A percentile compares a stretch with the other conserved stretches of the same genome.
Conservation (phyloP, 2,329 filamentous ascomycete species). For the Ascomycota sp. region DNA sequence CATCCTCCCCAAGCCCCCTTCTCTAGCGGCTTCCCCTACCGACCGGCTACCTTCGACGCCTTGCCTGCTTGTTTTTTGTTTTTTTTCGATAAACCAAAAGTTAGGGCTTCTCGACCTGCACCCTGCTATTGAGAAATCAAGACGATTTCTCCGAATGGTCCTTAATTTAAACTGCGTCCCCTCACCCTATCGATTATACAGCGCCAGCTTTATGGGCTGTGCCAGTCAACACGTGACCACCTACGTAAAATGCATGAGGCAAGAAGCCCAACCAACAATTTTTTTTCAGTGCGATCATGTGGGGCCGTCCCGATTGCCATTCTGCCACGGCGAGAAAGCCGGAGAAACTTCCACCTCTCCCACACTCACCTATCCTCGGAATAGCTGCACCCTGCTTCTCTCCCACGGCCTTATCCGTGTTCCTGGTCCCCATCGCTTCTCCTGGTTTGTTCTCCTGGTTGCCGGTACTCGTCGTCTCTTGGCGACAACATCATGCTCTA, state of each 20-base stretch:
- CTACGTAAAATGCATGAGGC: background rate
- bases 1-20: too few species aligned
- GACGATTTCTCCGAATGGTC: too few species aligned
- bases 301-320: constrained; percentile 5
- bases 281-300: background rate
- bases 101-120: too few species aligned
- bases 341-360: constrained; percentile 18
- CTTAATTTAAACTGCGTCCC: too few species aligned
- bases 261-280: background rate
- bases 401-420: constrained; percentile 7
- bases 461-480: constrained; percentile 14
- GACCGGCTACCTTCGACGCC: too few species aligned
- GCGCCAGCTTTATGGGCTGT: too few species aligned
- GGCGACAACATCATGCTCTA: constrained; percentile 18
- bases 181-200: too few species aligned
- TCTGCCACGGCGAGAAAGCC: constrained; percentile 7
- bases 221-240: too few species aligned
- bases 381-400: constrained; percentile 6
- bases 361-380: constrained; percentile 13
- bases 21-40: too few species aligned
- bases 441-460: constrained; percentile 19
- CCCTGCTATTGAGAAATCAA: too few species aligned
- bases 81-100: too few species aligned
- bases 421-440: constrained; percentile 13
- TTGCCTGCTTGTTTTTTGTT: too few species aligned